phyloP scores from a whole-genome alignment of 306 rosid genomes.

The Boehmeria nivea region DNA sequence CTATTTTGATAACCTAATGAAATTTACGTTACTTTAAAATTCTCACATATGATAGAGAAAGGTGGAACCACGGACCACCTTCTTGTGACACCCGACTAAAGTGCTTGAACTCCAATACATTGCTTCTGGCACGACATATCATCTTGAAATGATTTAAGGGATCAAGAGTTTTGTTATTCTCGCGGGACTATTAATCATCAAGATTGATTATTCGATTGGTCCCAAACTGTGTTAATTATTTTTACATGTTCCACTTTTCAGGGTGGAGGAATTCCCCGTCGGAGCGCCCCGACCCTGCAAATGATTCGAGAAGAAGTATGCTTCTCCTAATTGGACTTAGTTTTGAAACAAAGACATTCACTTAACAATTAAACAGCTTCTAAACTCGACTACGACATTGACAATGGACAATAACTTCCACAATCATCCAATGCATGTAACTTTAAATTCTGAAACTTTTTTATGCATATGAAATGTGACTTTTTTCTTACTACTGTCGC shows the following conservation, averaged over 20 bases:
- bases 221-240: not conserved
- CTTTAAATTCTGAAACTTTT: not conserved
- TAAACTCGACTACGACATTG: too few relatives aligned
- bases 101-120: not conserved
- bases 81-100: not conserved
- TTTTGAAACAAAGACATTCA: slow-evolving; percentile 1
- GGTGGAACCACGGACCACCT: too few relatives aligned
- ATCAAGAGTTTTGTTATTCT: too few relatives aligned
- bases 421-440: not conserved
- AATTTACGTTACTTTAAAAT: too few relatives aligned
- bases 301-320: slow-evolving; percentile 86
- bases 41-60: too few relatives aligned
- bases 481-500: not conserved
- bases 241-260: slow-evolving; percentile 29
- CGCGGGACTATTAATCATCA: too few relatives aligned
- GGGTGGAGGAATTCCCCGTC: slow-evolving; percentile 94
- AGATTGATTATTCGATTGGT: too few relatives aligned
- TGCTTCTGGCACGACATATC: not conserved
- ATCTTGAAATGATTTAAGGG: not conserved
- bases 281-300: slow-evolving; percentile 77
- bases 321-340: slow-evolving; percentile 19
- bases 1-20: not conserved
- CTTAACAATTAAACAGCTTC: too few relatives aligned
- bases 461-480: not conserved
- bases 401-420: not conserved